These are phyloP conservation scores for Eremothecium cymbalariae DNA, from an alignment of 1,139 yeast genomes.

Conservation along the genomic window DNA sequence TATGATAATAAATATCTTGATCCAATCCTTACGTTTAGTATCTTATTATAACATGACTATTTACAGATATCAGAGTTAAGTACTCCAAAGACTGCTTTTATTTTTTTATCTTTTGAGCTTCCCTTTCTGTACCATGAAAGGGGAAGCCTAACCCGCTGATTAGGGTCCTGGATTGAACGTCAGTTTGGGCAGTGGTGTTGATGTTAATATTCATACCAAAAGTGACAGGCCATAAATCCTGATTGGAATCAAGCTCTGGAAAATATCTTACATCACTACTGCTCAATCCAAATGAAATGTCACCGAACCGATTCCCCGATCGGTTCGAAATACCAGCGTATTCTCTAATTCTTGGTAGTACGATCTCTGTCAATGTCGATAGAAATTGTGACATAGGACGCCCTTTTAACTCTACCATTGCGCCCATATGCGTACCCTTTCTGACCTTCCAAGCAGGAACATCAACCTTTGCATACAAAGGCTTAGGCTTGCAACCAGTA, in stretches of 20 bases:
- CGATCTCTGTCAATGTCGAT: slow-evolving; percentile 80
- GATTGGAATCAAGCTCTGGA: slow-evolving; percentile 90
- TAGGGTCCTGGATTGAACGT: slow-evolving; percentile 82
- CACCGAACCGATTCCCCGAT: slow-evolving; percentile 81
- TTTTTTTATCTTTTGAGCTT: no score
- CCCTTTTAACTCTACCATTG: slow-evolving; percentile 70
- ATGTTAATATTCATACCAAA: slow-evolving; percentile 82
- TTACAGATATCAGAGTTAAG: slow-evolving; percentile 9
- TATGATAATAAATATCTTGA: slow-evolving; percentile 4
- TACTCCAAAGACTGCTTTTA: not conserved
- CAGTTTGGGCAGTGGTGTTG: slow-evolving; percentile 85
- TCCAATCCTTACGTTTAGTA: not conserved
- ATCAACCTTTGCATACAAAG: slow-evolving; percentile 67
- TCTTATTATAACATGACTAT: slow-evolving; percentile 6
- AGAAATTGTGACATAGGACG: slow-evolving; percentile 81
- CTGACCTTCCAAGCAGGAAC: slow-evolving; percentile 84
- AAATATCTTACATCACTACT: slow-evolving; percentile 72
- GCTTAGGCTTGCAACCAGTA: slow-evolving; percentile 77
- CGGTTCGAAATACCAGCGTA: slow-evolving; percentile 68
- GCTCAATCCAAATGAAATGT: slow-evolving; percentile 74
- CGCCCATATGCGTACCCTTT: slow-evolving; percentile 88
- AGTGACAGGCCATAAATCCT: slow-evolving; percentile 81
- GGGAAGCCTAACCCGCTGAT: slow-evolving; percentile 81
- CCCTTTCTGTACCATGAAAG: slow-evolving; percentile 50
- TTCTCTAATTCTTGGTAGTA: slow-evolving; percentile 86